These are phyloP conservation scores for Mercurialis annua DNA, from an alignment of 345 rosid species.

Conservation along the genomic window DNA sequence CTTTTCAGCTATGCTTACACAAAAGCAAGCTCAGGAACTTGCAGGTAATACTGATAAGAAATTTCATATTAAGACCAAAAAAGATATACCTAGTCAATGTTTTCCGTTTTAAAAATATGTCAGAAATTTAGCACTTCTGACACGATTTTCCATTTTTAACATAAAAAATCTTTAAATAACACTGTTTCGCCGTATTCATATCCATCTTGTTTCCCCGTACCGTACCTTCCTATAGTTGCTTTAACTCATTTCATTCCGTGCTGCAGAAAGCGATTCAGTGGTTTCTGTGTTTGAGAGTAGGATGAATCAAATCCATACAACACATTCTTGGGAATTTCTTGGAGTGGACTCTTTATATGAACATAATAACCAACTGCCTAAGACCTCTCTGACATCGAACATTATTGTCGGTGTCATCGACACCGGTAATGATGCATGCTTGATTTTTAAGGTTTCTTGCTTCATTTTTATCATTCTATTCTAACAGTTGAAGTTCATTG, in stretches of 20 bases:
- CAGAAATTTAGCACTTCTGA: too few species aligned
- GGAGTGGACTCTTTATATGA: constrained; percentile 27
- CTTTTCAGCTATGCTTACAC: constrained; percentile 47
- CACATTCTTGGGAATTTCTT: constrained; percentile 51
- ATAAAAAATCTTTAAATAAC: too few species aligned
- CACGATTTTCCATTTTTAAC: too few species aligned
- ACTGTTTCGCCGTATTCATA: too few species aligned
- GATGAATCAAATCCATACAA: constrained; percentile 40
- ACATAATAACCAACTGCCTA: constrained; percentile 12
- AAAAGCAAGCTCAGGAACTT: constrained; percentile 37
- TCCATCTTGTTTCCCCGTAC: neutral
- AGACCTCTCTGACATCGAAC: constrained; percentile 22
- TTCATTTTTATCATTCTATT: neutral
- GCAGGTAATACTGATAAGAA: constrained; percentile 18
- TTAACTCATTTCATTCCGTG: neutral
- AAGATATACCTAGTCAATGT: too few species aligned
- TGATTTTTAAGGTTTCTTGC: neutral
- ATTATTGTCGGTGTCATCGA: constrained; percentile 45
- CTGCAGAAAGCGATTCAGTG: constrained; percentile 31
- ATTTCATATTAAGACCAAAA: neutral
- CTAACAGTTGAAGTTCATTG: neutral
- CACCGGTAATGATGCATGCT: constrained; percentile 23
- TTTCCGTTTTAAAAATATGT: too few species aligned
- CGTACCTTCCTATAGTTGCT: neutral
- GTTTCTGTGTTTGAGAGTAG: constrained; percentile 45